Percentiles rank a stretch among this genome's conserved stretches.
These are phyloP conservation scores for Dactylellina parvicollis DNA, from an alignment of 2,329 filamentous ascomycete species.

Conservation along the genomic window DNA sequence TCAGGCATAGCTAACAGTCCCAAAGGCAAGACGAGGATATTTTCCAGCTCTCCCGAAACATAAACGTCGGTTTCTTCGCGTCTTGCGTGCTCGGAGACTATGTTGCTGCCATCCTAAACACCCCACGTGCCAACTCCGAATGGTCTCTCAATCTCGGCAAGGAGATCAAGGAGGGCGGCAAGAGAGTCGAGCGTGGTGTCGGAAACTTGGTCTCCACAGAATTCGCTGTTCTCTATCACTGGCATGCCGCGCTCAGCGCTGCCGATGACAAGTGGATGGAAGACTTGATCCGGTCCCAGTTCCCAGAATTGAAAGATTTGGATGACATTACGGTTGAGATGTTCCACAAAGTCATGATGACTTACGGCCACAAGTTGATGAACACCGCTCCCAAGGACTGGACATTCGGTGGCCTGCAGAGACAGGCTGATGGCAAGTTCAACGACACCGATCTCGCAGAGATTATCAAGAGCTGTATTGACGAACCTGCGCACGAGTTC, in stretches of 20 bases:
- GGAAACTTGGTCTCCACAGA: slow-evolving; percentile 75
- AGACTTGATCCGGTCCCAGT: slow-evolving; percentile 66
- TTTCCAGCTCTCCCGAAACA: slow-evolving; percentile 50
- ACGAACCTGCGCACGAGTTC: slow-evolving; percentile 71
- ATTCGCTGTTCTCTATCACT: slow-evolving; percentile 75
- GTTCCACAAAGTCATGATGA: slow-evolving; percentile 63
- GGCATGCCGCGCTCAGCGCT: slow-evolving; percentile 70
- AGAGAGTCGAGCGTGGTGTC: slow-evolving; percentile 66
- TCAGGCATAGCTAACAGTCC: slow-evolving; percentile 62
- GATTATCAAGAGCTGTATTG: slow-evolving; percentile 69
- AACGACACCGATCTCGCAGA: slow-evolving; percentile 68
- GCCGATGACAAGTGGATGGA: slow-evolving; percentile 73
- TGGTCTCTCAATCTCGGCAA: slow-evolving; percentile 72
- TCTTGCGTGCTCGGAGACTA: slow-evolving; percentile 71
- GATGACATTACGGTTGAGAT: slow-evolving; percentile 63
- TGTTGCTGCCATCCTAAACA: slow-evolving; percentile 70
- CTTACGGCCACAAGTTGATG: slow-evolving; percentile 61
- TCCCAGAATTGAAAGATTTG: slow-evolving; percentile 62
- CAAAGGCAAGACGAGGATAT: slow-evolving; percentile 68
- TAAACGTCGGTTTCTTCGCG: slow-evolving; percentile 65
- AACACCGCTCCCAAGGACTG: slow-evolving; percentile 60
- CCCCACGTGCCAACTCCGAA: slow-evolving; percentile 63
- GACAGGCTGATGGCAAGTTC: slow-evolving; percentile 64
- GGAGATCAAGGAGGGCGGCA: slow-evolving; percentile 66
- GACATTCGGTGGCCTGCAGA: slow-evolving; percentile 63